Base-by-base conservation (phyloP, 2,329 filamentous ascomycete genomes). In the Penicillium glabrum region DNA sequence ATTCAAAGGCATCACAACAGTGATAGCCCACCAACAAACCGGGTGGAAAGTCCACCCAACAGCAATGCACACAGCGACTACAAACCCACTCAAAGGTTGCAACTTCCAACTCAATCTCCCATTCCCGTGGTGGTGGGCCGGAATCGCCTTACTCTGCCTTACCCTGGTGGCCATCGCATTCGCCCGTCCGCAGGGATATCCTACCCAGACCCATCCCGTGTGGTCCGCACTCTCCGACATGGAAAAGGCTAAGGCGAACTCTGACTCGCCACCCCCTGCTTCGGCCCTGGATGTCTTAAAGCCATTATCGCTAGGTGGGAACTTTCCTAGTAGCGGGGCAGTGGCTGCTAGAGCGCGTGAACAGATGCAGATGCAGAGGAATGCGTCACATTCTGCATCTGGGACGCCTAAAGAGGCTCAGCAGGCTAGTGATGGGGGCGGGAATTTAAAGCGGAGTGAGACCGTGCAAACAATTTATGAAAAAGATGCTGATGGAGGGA, bases 401-500 rank as follows among this genome's bases (percentile, higher is more conserved):
- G 39, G 27, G 29, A 45, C 43, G 19, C 31, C 50, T 26, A 11
- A 45, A 35, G 60, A 55, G 46, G 43, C 50, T 27, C 14, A 50
- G 9, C n/a, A 19, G 44, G 51, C 26, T 45, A 57, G 23, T 37
- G 51, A 43, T 16, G 7, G 24, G 1, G 29, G 27, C 10, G 48
- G 44, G 1, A 44, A 46, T 21, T 58, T 72, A 21, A 70, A 68
- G 55, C 67, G 66, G 43, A 70, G 57, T 14, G 66, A 75, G 53
- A 64, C 66, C 5, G 62, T 70, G n/a, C 69, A 74, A 49, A 57
- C 70, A 46, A 64, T 75, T 57, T 64, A 61, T 11, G 66, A 72
- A 47, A 61, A 58, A 24, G 72, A 73, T 51, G 60, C 57, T 21
- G 64, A 72, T 16, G 72, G 71, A 10, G 54, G 59, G 24, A 68